Conservation (phyloP, 2,329 filamentous ascomycete genomes). For the Canariomyces notabilis region DNA sequence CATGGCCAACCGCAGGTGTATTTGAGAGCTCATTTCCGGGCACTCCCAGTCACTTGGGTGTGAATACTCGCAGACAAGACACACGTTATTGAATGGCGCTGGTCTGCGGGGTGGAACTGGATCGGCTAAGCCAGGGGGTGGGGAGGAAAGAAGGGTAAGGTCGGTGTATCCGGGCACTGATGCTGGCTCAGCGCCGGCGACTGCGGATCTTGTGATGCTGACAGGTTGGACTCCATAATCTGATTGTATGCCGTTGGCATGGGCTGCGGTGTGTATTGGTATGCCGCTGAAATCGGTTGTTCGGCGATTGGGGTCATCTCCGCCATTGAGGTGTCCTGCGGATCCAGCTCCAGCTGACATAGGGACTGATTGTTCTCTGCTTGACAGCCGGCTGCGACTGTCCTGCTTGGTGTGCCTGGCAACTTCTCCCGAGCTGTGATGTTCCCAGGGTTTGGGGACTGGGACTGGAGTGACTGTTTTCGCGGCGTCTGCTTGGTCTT, state of each 20-base stretch:
- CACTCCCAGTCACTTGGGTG: constrained; percentile 22
- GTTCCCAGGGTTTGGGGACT: constrained; percentile 2
- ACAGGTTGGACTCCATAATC: neutral
- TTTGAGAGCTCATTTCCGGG: constrained; percentile 20
- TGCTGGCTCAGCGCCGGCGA: neutral
- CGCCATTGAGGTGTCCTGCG: neutral
- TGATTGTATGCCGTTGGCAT: neutral
- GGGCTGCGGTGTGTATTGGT: neutral
- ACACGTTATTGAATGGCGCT: constrained; percentile 2
- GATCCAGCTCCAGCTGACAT: constrained; percentile 6
- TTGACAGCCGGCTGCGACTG: neutral
- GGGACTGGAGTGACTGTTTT: neutral
- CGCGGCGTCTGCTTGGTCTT: neutral
- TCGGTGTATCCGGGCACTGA: neutral
- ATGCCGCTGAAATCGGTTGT: neutral
- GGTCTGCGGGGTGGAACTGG: neutral
- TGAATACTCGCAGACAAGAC: constrained; percentile 19
- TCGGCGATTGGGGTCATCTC: neutral
- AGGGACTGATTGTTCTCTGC: constrained; percentile 1
- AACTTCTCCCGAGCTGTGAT: neutral
- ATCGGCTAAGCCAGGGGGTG: neutral
- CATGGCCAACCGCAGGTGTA: constrained; percentile 18
- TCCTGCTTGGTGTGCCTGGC: neutral
- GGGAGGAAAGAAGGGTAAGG: neutral
- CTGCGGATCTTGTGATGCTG: neutral